Base-by-base conservation (phyloP, 441 rosid species). In the Erodium chrysanthum region DNA sequence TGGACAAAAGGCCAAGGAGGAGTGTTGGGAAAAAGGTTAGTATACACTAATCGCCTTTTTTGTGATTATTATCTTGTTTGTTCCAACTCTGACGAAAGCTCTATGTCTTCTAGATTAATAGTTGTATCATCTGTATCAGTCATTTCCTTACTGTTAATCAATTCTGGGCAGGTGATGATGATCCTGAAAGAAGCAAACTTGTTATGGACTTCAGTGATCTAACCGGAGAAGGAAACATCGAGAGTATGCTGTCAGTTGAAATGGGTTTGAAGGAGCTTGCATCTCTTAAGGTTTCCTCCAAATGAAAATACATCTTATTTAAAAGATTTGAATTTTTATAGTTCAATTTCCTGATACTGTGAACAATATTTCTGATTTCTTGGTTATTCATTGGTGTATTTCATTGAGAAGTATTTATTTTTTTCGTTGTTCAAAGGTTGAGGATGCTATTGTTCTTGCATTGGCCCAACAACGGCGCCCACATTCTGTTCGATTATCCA, bases 231-330 rank as follows among this genome's bases (percentile, higher is more conserved):
- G 97, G 97, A 76, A 91, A 94, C 66, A 94, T 94, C 33, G 97
- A 94, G 75, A 94, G 90, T 69, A 91, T 94, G 97, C 96, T 94
- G 40, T 88, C 96, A 6, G 94, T 94, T 76, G 98, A 94, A 88
- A 91, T 91, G 97, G 98, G 96, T 70, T 73, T 94, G 77, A 91
- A 87, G 79, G 96, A 94, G 85, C 89, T 94, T 73, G 88, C 86
- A 58, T 88, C 92, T 61, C 73, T 87, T 73, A 94, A 94, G 96
- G 97, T 91, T 75, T 70, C 60, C 44, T 74, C 61, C 64, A 54
- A 54, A 8, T 54, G 60, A 54, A 52, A 52, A 7, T 17, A 52
- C 10, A 12, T 48, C 4, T 52, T 17, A 4, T 15, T 5, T 5
- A 50, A 3, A 17, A 52, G 9, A 29, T 6, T 6, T 69, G 22